Evolutionary conservation across 495 filamentous ascomycete genomes (phyloP).

Genomic region (Trichoderma orchidacearum): DNA sequence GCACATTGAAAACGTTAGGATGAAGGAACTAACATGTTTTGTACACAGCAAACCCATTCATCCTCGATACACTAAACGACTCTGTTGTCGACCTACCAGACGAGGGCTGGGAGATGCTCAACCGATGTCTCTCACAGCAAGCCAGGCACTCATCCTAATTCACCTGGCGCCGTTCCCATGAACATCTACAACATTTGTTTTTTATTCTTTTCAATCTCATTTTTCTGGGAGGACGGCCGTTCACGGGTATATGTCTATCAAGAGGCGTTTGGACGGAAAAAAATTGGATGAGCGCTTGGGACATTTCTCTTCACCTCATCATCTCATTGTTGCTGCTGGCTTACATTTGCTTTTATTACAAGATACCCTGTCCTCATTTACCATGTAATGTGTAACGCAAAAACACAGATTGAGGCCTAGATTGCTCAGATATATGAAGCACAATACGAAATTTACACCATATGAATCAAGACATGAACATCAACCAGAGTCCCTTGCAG

Average conservation of each 20-base stretch:
- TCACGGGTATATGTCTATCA: too few species aligned
- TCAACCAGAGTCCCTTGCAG: too few species aligned
- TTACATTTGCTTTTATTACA: neutral
- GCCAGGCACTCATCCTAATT: neutral
- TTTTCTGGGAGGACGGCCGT: too few species aligned
- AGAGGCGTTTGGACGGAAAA: neutral
- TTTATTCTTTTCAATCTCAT: neutral
- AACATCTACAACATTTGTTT: neutral
- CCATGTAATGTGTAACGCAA: neutral
- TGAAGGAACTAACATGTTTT: neutral
- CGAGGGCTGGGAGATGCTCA: conserved; percentile 9
- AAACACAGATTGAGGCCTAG: neutral
- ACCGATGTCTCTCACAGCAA: neutral
- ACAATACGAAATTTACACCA: too few species aligned
- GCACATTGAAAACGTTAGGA: neutral
- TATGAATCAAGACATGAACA: too few species aligned
- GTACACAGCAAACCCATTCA: conserved; percentile 22
- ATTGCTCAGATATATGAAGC: neutral
- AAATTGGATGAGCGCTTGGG: neutral
- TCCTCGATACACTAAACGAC: conserved; percentile 29
- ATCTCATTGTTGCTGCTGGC: neutral
- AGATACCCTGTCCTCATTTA: conserved; percentile 1
- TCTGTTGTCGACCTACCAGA: conserved; percentile 25
- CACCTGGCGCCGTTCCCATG: neutral
- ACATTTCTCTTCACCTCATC: neutral